phyloP scores from a whole-genome alignment of 768 basidiomycete genomes.

The Sporobolomyces pararoseus region DNA sequence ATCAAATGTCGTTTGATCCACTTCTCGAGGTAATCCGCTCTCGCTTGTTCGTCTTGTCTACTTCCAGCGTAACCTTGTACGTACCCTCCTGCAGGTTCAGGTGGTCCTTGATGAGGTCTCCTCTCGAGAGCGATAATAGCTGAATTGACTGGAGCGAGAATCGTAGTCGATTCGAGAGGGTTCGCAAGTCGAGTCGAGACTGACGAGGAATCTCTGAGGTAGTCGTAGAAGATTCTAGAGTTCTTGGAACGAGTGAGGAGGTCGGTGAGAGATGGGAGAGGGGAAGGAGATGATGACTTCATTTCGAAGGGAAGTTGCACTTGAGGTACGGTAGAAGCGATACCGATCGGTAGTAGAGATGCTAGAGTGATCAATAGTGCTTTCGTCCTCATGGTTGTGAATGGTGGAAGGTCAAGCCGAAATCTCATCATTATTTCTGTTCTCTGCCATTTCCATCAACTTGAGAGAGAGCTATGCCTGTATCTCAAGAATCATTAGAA shows the following conservation, averaged over 20 bases:
- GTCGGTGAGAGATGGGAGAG: background rate
- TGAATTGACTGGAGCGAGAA: constrained; percentile 8
- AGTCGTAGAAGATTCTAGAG: constrained; percentile 17
- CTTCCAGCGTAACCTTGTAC: background rate
- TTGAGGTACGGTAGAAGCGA: background rate
- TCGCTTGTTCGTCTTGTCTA: constrained; percentile 11
- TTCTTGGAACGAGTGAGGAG: constrained; percentile 14
- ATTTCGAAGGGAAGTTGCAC: background rate
- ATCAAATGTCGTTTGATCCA: constrained; percentile 17
- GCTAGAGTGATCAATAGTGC: background rate
- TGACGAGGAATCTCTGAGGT: constrained; percentile 3
- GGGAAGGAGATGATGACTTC: background rate
- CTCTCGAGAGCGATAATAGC: constrained; percentile 15
- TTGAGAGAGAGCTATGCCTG: constrained; percentile 17
- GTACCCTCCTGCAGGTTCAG: background rate
- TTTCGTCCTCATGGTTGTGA: background rate
- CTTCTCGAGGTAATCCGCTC: constrained; percentile 21
- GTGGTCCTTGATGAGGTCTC: constrained; percentile 13
- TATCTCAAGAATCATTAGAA: constrained; percentile 28
- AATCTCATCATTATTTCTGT: background rate
- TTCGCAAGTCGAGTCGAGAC: constrained; percentile 20
- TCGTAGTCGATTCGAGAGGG: constrained; percentile 7
- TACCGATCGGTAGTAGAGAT: background rate
- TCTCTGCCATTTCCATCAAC: background rate
- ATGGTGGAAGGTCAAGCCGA: background rate